These are phyloP conservation scores for Platanus orientalis DNA, from an alignment of 164 flowering plant species.

Conservation along the genomic window DNA sequence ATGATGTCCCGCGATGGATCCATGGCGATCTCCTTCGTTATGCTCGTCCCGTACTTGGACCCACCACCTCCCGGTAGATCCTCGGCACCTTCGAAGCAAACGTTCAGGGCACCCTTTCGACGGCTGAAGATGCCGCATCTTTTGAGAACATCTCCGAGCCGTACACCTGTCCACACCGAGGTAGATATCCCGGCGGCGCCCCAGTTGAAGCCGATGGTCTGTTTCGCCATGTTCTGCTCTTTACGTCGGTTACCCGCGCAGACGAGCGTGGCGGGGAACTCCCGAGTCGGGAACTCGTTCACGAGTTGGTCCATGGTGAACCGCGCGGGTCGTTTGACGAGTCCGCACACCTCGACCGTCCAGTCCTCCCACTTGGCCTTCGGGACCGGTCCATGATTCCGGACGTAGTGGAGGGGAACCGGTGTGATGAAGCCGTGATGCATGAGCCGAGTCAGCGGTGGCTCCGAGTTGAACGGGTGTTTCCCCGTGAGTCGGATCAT, in stretches of 20 bases:
- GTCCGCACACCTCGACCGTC: conserved; percentile 78
- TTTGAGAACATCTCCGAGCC: conserved; percentile 52
- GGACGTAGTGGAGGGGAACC: conserved; percentile 90
- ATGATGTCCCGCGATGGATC: conserved; percentile 79
- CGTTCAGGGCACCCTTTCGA: conserved; percentile 55
- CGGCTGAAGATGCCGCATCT: conserved; percentile 61
- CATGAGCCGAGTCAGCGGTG: conserved; percentile 75
- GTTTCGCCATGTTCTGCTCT: conserved; percentile 89
- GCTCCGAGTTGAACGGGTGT: conserved; percentile 91
- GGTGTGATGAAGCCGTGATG: conserved; percentile 94
- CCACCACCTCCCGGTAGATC: conserved; percentile 96
- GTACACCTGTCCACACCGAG: conserved; percentile 87
- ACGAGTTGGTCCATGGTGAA: conserved; percentile 78
- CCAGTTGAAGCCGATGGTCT: conserved; percentile 96
- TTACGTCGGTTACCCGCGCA: conserved; percentile 95
- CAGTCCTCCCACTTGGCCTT: conserved; percentile 64
- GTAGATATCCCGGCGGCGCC: conserved; percentile 85
- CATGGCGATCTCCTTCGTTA: conserved; percentile 66
- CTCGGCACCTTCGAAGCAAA: conserved; percentile 95
- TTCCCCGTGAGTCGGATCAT: conserved; percentile 90
- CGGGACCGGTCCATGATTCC: conserved; percentile 94
- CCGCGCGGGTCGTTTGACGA: conserved; percentile 55
- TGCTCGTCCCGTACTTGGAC: conserved; percentile 85
- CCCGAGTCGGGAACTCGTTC: conserved; percentile 50
- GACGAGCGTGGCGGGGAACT: conserved; percentile 80